These are phyloP conservation scores for Cudoniella acicularis DNA, from an alignment of 495 filamentous ascomycete genomes.

Conservation along the genomic window DNA sequence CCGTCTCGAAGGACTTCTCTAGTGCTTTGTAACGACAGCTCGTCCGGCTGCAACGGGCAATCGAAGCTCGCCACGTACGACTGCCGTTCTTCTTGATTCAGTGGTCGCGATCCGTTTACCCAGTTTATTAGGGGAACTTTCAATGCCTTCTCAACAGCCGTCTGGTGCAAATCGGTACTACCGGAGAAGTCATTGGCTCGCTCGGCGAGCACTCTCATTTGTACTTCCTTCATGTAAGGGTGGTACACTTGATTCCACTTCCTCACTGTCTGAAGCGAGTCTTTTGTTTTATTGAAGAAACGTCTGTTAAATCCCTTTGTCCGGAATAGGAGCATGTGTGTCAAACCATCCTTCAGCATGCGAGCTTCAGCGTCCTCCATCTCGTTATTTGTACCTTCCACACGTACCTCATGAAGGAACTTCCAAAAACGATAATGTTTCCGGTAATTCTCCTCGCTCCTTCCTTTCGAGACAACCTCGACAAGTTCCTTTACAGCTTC, in stretches of 20 bases:
- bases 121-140: constrained; percentile 8
- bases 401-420: constrained; percentile 15
- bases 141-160: constrained; percentile 6
- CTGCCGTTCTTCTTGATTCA: constrained; percentile 14
- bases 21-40: constrained; percentile 16
- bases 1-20: constrained; percentile 12
- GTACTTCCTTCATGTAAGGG: constrained; percentile 12
- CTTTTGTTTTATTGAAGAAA: constrained; percentile 17
- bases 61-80: constrained; percentile 15
- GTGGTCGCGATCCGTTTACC: not conserved
- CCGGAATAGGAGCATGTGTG: constrained; percentile 13
- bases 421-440: constrained; percentile 17
- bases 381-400: constrained; percentile 9
- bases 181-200: constrained; percentile 8
- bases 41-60: constrained; percentile 4
- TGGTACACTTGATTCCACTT: constrained; percentile 17
- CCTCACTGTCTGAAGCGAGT: constrained; percentile 8
- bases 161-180: constrained; percentile 11
- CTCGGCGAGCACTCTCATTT: constrained; percentile 10
- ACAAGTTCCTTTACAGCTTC: constrained; percentile 20
- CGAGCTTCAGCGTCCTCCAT: constrained; percentile 7
- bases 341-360: constrained; percentile 15
- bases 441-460: constrained; percentile 19
- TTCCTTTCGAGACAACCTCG: constrained; percentile 7
- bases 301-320: constrained; percentile 14